Evolutionary conservation across 805 yeast genomes (phyloP).

Genomic region (Candida railenensis): DNA sequence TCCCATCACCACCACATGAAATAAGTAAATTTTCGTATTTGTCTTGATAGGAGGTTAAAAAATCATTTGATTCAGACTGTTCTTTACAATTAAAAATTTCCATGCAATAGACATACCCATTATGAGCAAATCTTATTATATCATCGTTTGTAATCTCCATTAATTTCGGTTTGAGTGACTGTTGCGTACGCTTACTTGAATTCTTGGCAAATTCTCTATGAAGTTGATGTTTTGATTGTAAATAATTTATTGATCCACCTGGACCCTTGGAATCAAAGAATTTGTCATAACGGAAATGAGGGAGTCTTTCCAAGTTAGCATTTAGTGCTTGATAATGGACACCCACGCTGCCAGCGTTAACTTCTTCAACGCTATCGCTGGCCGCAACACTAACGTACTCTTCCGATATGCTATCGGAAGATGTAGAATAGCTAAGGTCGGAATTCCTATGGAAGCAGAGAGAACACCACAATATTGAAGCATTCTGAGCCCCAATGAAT

Average conservation of each 20-base stretch:
- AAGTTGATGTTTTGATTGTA: constrained; percentile 26
- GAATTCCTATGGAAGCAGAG: constrained; percentile 6
- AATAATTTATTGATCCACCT: constrained; percentile 50
- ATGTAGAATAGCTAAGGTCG: not conserved
- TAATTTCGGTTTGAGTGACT: constrained; percentile 25
- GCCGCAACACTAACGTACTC: not conserved
- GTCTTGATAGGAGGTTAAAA: constrained; percentile 14
- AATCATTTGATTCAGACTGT: constrained; percentile 12
- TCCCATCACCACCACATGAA: constrained; percentile 88
- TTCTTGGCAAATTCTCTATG: constrained; percentile 13
- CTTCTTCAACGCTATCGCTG: not conserved
- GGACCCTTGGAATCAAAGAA: constrained; percentile 93
- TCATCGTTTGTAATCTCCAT: constrained; percentile 69
- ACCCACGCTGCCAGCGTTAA: not conserved
- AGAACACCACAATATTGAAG: constrained; percentile 75
- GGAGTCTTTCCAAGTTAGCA: constrained; percentile 26
- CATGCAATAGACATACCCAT: constrained; percentile 84
- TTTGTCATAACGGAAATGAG: constrained; percentile 68
- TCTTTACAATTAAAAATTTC: constrained; percentile 18
- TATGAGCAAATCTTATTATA: constrained; percentile 79
- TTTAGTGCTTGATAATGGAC: not conserved
- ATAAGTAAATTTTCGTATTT: constrained; percentile 20
- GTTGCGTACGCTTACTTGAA: constrained; percentile 2
- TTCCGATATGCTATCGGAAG: not conserved
- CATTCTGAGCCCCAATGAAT: constrained; percentile 90